These are phyloP conservation scores for Delitschia confertaspora DNA, from an alignment of 495 filamentous ascomycete species.

Conservation along the genomic window DNA sequence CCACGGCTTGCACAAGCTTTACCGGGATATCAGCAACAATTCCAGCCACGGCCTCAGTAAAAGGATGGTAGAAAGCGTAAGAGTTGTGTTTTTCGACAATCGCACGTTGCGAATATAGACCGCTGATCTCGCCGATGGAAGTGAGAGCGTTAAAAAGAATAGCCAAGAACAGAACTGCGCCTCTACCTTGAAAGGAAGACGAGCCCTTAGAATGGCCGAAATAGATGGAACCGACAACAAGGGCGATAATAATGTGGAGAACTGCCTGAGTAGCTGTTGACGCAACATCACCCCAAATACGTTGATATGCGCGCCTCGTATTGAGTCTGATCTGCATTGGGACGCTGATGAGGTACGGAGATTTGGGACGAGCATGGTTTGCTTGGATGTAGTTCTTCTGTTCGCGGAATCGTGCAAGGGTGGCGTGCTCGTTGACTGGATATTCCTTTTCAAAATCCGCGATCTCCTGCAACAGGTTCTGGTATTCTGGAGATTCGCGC, in stretches of 20 bases:
- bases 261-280: constrained; percentile 2
- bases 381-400: neutral
- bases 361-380: constrained; percentile 34
- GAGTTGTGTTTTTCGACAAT: constrained; percentile 84
- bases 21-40: constrained; percentile 66
- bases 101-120: constrained; percentile 71
- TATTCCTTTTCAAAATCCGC: constrained; percentile 53
- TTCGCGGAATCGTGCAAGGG: neutral
- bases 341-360: constrained; percentile 67
- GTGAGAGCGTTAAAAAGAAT: constrained; percentile 76
- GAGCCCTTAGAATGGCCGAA: constrained; percentile 58
- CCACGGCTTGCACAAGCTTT: constrained; percentile 40
- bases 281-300: constrained; percentile 31
- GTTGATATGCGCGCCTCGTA: constrained; percentile 55
- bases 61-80: constrained; percentile 82
- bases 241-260: constrained; percentile 52
- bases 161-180: constrained; percentile 73
- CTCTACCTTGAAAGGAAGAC: constrained; percentile 60
- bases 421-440: constrained; percentile 3
- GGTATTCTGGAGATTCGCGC: constrained; percentile 59
- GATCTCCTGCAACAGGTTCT: constrained; percentile 58
- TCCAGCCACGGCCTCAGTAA: constrained; percentile 71
- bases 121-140: constrained; percentile 65
- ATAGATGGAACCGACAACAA: constrained; percentile 74
- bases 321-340: constrained; percentile 47